Conservation (phyloP, 1,139 yeast species). For the Hansenula lynferdii region DNA sequence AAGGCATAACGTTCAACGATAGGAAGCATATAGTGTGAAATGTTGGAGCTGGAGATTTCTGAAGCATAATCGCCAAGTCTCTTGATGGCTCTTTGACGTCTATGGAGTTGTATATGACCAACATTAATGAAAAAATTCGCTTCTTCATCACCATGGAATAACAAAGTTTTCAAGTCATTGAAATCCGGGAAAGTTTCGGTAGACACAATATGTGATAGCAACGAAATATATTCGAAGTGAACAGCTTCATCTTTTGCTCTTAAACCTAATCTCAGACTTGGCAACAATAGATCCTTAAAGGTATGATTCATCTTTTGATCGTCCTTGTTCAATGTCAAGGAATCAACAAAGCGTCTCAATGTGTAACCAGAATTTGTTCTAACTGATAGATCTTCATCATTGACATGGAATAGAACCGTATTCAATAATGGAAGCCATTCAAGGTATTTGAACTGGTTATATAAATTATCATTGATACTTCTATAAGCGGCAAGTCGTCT, state of each 20-base stretch:
- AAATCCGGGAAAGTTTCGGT: slow-evolving; percentile 47
- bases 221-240: slow-evolving; percentile 64
- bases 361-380: slow-evolving; percentile 74
- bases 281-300: slow-evolving; percentile 55
- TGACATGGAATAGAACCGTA: slow-evolving; percentile 63
- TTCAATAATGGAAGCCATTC: slow-evolving; percentile 84
- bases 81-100: slow-evolving; percentile 80
- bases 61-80: slow-evolving; percentile 43
- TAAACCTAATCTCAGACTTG: slow-evolving; percentile 65
- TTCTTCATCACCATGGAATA: slow-evolving; percentile 71
- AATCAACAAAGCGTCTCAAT: slow-evolving; percentile 63
- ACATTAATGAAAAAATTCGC: slow-evolving; percentile 80
- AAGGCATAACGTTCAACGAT: slow-evolving; percentile 74
- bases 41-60: slow-evolving; percentile 48
- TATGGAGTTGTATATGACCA: slow-evolving; percentile 77
- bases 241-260: slow-evolving; percentile 59
- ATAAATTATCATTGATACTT: slow-evolving; percentile 53
- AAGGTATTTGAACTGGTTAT: slow-evolving; percentile 35
- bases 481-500: slow-evolving; percentile 66
- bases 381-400: slow-evolving; percentile 77
- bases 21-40: slow-evolving; percentile 81
- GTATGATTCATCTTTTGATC: slow-evolving; percentile 39
- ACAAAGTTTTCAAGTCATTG: slow-evolving; percentile 61
- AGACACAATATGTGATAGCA: slow-evolving; percentile 61
- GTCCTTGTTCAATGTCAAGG: slow-evolving; percentile 32